Evolutionary conservation across 2,329 filamentous ascomycete species (phyloP).

Genomic region (Fusarium caatingaense): DNA sequence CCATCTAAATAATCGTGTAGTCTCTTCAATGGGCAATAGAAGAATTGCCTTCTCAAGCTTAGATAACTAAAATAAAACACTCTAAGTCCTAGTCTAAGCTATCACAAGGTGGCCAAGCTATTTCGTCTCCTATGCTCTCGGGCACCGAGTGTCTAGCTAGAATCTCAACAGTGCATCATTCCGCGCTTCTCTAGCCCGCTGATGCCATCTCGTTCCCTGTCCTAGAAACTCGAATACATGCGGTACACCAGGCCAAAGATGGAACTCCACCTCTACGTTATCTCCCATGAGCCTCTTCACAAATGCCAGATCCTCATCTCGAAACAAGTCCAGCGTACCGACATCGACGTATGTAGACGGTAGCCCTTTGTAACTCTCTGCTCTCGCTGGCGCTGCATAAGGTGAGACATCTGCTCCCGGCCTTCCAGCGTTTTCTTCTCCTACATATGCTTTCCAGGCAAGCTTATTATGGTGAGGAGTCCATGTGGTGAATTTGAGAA

Average conservation of each 20-base stretch:
- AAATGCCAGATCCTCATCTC: constrained; percentile 35
- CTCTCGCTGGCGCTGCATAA: constrained; percentile 38
- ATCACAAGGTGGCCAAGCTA: neutral
- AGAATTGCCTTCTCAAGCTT: too few species aligned
- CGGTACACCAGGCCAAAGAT: constrained; percentile 39
- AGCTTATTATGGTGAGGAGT: constrained; percentile 9
- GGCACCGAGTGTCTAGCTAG: neutral
- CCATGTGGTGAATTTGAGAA: constrained; percentile 31
- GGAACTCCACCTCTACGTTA: constrained; percentile 41
- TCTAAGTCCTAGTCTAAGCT: neutral
- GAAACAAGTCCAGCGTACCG: constrained; percentile 36
- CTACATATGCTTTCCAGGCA: constrained; percentile 38
- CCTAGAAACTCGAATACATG: constrained; percentile 38
- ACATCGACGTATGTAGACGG: constrained; percentile 37
- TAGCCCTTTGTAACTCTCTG: constrained; percentile 16
- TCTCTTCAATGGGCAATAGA: too few species aligned
- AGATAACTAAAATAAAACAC: too few species aligned
- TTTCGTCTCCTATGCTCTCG: neutral
- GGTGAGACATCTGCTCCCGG: constrained; percentile 22
- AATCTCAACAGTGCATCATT: constrained; percentile 24
- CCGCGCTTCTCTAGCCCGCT: constrained; percentile 19
- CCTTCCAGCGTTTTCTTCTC: constrained; percentile 31
- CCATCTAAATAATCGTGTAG: too few species aligned
- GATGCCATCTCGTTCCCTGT: constrained; percentile 29
- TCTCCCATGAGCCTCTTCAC: constrained; percentile 34